phyloP scores from a whole-genome alignment of 305 asterid species.

The Solanum chacoense region DNA sequence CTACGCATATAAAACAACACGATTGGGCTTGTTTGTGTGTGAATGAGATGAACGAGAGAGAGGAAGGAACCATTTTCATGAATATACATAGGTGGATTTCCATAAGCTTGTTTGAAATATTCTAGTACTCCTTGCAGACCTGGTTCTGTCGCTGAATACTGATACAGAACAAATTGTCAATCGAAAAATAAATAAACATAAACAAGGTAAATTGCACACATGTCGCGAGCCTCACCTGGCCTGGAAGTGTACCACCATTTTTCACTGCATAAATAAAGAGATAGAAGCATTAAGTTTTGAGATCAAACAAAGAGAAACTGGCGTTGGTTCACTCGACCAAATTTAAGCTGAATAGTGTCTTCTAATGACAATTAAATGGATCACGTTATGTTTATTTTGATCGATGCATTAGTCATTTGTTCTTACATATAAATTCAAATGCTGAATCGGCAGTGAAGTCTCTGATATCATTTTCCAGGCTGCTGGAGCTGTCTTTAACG shows the following conservation, averaged over 20 bases:
- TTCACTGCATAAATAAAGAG: not conserved
- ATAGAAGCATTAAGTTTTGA: not conserved
- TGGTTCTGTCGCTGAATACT: not conserved
- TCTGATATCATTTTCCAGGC: conserved; percentile 3
- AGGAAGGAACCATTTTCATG: conserved; percentile 10
- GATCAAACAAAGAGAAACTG: not conserved
- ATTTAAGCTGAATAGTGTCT: not conserved
- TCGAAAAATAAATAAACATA: not conserved
- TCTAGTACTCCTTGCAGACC: conserved; percentile 2
- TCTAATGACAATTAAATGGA: not conserved
- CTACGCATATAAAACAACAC: not conserved
- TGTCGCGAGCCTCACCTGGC: conserved; percentile 4
- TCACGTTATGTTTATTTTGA: not conserved
- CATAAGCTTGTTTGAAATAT: conserved; percentile 7
- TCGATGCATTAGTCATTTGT: not conserved
- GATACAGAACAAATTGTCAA: not conserved
- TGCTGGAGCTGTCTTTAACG: conserved; percentile 12
- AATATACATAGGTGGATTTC: conserved; percentile 7
- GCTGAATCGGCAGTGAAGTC: conserved; percentile 8
- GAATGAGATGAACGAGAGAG: not conserved
- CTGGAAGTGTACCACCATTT: not conserved
- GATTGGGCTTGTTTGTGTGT: not conserved
- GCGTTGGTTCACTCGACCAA: not conserved
- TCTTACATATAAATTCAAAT: not conserved
- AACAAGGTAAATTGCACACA: not conserved